phyloP scores from a whole-genome alignment of 805 yeast genomes.

The Saturnispora kantuleensis region DNA sequence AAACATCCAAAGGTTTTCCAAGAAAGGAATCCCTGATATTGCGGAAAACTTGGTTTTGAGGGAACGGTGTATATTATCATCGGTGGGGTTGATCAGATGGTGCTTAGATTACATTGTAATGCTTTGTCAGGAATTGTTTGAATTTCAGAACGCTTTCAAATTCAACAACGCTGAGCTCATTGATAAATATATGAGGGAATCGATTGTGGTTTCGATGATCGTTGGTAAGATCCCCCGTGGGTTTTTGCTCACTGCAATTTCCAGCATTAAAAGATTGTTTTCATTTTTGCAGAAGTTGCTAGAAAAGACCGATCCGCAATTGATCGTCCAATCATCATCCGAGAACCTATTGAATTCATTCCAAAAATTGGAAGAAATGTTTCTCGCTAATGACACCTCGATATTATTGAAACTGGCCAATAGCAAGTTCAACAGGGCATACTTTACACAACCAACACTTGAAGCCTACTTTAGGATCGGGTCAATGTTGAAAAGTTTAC shows the following conservation, averaged over 20 bases:
- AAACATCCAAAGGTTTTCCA: conserved; percentile 50
- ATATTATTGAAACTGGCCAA: conserved; percentile 7
- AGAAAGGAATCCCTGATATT: conserved; percentile 44
- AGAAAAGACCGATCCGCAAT: conserved; percentile 35
- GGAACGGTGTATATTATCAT: conserved; percentile 52
- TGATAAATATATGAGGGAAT: conserved; percentile 16
- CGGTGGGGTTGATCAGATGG: conserved; percentile 82
- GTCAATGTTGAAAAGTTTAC: conserved; percentile 38
- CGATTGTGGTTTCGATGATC: conserved; percentile 46
- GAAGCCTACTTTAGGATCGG: conserved; percentile 44
- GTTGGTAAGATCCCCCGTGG: conserved; percentile 64
- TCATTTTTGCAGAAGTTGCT: conserved; percentile 48
- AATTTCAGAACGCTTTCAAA: conserved; percentile 28
- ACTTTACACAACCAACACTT: conserved; percentile 34
- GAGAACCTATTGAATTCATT: conserved; percentile 27
- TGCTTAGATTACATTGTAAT: conserved; percentile 67
- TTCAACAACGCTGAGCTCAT: conserved; percentile 16
- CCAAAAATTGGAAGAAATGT: conserved; percentile 20
- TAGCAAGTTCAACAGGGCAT: conserved; percentile 12
- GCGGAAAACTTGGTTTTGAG: conserved; percentile 32
- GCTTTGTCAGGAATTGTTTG: conserved; percentile 61
- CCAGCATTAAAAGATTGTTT: conserved; percentile 54
- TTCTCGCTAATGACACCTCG: conserved; percentile 22
- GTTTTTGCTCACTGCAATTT: conserved; percentile 53
- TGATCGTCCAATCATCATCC: conserved; percentile 19